These are phyloP conservation scores for Talaromyces pinophilus DNA, from an alignment of 2,329 filamentous ascomycete genomes.

Conservation along the genomic window DNA sequence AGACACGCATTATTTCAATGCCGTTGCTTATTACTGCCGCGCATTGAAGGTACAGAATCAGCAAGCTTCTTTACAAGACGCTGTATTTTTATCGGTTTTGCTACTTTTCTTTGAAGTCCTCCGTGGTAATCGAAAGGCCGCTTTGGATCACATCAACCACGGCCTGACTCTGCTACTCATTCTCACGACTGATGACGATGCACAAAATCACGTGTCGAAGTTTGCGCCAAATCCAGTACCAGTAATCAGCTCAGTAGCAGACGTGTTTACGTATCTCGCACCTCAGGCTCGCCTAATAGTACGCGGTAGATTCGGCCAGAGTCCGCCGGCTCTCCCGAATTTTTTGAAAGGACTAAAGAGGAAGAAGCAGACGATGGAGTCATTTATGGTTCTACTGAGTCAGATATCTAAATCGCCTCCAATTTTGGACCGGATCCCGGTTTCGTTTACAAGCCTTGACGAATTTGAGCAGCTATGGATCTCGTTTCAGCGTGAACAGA, in stretches of 20 bases:
- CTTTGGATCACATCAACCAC: conserved; percentile 17
- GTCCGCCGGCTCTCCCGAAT: conserved; percentile 11
- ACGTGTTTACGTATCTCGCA: conserved; percentile 17
- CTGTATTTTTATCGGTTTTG: conserved; percentile 9
- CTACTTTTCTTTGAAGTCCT: conserved; percentile 18
- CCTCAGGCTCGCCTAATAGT: conserved; percentile 14
- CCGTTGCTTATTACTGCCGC: conserved; percentile 17
- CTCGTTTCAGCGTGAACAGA: conserved; percentile 14
- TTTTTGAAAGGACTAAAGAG: conserved; percentile 6
- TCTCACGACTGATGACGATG: conserved; percentile 9
- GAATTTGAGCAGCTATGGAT: conserved; percentile 16
- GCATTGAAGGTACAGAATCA: conserved; percentile 14
- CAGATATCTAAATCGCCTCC: conserved; percentile 6
- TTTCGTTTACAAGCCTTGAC: conserved; percentile 11
- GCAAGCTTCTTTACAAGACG: conserved; percentile 15
- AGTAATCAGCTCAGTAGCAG: conserved; percentile 17
- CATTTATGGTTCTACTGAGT: conserved; percentile 10
- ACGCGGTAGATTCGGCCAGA: conserved; percentile 9
- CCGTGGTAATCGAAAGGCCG: conserved; percentile 12
- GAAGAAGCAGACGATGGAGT: conserved; percentile 15
- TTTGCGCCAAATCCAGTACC: conserved; percentile 8
- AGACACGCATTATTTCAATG: conserved; percentile 16
- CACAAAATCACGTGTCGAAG: background rate
- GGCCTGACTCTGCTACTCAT: conserved; percentile 16
- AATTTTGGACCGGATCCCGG: background rate